Percentiles rank a stretch among this genome's conserved stretches.
These are phyloP conservation scores for Handroanthus guayacan DNA, from an alignment of 257 asterid species.

Conservation along the genomic window DNA sequence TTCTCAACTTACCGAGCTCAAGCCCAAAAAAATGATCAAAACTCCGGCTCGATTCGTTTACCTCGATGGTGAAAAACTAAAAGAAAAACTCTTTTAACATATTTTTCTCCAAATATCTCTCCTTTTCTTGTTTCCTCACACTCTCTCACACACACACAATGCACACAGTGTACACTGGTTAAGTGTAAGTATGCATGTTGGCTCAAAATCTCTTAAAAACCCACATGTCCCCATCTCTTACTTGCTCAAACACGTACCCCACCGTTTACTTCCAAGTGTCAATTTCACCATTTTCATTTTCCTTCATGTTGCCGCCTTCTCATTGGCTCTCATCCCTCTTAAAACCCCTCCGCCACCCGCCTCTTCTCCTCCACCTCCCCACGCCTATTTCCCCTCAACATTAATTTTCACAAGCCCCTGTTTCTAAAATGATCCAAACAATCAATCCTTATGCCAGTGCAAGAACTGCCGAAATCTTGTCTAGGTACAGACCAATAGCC, in stretches of 20 bases:
- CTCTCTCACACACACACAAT: too few species aligned
- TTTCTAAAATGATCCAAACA: constrained; percentile 66
- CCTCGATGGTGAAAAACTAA: background rate
- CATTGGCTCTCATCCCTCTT: constrained; percentile 53
- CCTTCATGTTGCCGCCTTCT: constrained; percentile 69
- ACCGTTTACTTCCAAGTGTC: constrained; percentile 81
- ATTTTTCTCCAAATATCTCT: too few species aligned
- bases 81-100: too few species aligned
- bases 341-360: constrained; percentile 29
- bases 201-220: constrained; percentile 39
- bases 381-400: constrained; percentile 10
- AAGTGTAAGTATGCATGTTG: constrained; percentile 85
- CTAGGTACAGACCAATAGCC: constrained; percentile 88
- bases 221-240: constrained; percentile 76
- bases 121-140: too few species aligned
- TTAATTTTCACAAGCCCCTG: background rate
- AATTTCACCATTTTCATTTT: constrained; percentile 8
- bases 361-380: background rate
- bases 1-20: too few species aligned
- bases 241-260: constrained; percentile 80
- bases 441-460: constrained; percentile 62
- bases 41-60: too few species aligned
- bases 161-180: constrained; percentile 22
- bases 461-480: constrained; percentile 89
- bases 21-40: too few species aligned